Conservation (phyloP, 345 rosid species). For the Salix caprea region DNA sequence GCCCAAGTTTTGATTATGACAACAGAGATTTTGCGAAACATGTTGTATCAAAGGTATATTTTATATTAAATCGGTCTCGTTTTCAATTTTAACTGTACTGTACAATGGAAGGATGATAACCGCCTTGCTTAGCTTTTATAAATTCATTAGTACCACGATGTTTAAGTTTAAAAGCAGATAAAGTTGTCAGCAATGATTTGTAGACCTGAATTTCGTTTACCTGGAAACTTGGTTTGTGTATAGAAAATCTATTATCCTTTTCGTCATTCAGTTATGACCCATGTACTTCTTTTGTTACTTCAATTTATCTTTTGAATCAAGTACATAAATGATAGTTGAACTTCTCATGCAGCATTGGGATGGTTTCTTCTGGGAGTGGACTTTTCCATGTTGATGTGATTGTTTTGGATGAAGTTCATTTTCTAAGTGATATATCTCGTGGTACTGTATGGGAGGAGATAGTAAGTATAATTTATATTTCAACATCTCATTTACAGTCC, state of each 20-base stretch:
- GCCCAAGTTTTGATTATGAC: constrained; percentile 89
- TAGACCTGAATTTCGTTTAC: not conserved
- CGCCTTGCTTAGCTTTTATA: too few species aligned
- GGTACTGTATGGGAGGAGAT: constrained; percentile 81
- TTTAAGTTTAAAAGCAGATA: not conserved
- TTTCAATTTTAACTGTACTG: too few species aligned
- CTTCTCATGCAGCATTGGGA: constrained; percentile 78
- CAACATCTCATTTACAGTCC: constrained; percentile 2
- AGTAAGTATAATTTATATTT: constrained; percentile 8
- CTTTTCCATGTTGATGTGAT: constrained; percentile 84
- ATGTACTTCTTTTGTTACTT: not conserved
- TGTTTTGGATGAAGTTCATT: constrained; percentile 98
- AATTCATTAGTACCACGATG: not conserved
- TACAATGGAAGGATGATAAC: not conserved
- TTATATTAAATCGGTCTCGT: too few species aligned
- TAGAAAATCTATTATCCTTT: not conserved
- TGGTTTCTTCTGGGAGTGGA: constrained; percentile 74
- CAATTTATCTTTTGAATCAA: constrained; percentile 9
- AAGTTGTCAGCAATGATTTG: not conserved
- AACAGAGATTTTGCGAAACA: constrained; percentile 90
- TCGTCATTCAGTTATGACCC: constrained; percentile 3
- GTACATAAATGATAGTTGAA: constrained; percentile 6
- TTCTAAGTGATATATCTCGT: constrained; percentile 77
- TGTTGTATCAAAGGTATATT: constrained; percentile 84
- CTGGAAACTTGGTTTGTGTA: not conserved